Percentiles rank a stretch among this genome's conserved stretches.
Evolutionary conservation across 2,329 filamentous ascomycete species (phyloP).

Genomic region (Cercospora sp.): DNA sequence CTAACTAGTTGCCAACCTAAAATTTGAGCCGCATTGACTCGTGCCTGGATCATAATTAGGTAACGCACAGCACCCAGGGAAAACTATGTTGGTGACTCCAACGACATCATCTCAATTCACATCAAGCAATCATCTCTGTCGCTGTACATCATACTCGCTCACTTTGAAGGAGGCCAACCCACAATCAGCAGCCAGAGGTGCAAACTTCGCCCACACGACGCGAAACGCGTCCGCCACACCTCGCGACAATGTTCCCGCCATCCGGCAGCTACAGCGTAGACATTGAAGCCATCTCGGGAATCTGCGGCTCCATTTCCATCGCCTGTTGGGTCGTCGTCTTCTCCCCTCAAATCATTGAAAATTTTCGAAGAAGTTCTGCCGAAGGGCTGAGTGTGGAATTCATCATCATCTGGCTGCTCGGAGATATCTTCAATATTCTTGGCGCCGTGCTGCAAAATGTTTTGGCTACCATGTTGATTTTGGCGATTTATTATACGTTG

Average conservation of each 20-base stretch:
- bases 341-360: slow-evolving; percentile 93
- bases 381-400: slow-evolving; percentile 90
- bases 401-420: slow-evolving; percentile 85
- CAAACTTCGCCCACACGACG: background rate
- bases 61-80: background rate
- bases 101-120: background rate
- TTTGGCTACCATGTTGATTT: slow-evolving; percentile 78
- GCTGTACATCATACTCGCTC: background rate
- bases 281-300: slow-evolving; percentile 87
- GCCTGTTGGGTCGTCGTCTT: slow-evolving; percentile 98
- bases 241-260: slow-evolving; percentile 52
- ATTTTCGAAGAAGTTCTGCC: slow-evolving; percentile 80
- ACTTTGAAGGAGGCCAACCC: background rate
- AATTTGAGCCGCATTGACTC: slow-evolving; percentile 7
- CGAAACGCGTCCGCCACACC: slow-evolving; percentile 1
- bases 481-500: slow-evolving; percentile 61
- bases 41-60: slow-evolving; percentile 3
- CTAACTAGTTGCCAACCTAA: background rate
- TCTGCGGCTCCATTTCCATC: slow-evolving; percentile 92
- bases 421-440: slow-evolving; percentile 95
- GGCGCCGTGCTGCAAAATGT: slow-evolving; percentile 91
- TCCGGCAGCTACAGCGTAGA: slow-evolving; percentile 64
- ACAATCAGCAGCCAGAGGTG: background rate
- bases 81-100: background rate
- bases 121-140: background rate